Base-by-base conservation (phyloP, 768 basidiomycete genomes). In the Leccinum variicolor region DNA sequence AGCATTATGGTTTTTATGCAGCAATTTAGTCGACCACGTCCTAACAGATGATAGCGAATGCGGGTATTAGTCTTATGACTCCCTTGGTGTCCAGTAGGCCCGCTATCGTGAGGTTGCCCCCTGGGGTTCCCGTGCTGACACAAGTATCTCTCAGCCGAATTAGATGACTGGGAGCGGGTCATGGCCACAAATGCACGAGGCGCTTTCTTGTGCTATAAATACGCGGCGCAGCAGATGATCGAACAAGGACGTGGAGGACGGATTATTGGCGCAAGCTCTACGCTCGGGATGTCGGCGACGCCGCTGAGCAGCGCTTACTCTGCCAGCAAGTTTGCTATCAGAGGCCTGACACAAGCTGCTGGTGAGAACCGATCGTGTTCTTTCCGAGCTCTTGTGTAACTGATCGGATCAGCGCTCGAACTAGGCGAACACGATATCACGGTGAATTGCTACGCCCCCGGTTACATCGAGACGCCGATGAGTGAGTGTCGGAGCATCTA, bases 311-410 rank as follows among this genome's bases (percentile, higher is more conserved):
- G 21, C 21, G 45, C 45, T 23, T 80, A 80, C 56, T 57, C 56
- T 46, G 65, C 75, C 9, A 73, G 75, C 9, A 81, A 81, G 47
- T 79, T 75, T 33, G 76, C 75, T 9, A 55, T 80, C 29, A 73
- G 76, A 29, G 75, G 74, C 1, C 53, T 80, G 19, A 79, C 76
- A 7, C 79, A 79, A 54, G 63, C 64, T 3, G 67, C 72, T 2
- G 74, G 79, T 77, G 63, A 47, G 56, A 13, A 21, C 11, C 3
- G 15, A 39, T 39, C 3, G 2, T 7, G 21, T 39, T 47, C 13
- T 47, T 47, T 47, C 19, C 19, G 15, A 15, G 14, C 14, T 23
- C 7, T 47, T 23, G 46, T 4, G 19, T 47, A 3, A 23, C 15
- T 47, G 23, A 47, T 47, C 23, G 7, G 10, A 25, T 25, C 46